Conservation (phyloP, 345 rosid genomes). For the Salix purpurea region DNA sequence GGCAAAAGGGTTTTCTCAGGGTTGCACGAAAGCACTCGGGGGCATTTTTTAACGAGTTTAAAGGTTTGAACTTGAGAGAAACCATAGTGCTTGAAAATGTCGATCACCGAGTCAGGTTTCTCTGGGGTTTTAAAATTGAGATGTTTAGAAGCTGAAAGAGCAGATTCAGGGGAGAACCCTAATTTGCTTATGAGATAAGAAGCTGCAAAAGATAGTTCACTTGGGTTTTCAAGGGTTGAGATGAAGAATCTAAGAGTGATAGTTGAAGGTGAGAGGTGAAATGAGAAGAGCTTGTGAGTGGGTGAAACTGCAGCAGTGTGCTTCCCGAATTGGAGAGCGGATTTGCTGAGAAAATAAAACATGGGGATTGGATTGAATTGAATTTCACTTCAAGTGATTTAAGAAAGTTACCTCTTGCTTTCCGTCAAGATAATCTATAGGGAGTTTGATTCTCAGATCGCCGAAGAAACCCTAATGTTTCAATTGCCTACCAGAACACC, state of each 20-base stretch:
- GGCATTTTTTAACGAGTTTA: not conserved
- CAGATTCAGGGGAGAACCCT: constrained; percentile 33
- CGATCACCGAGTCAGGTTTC: constrained; percentile 19
- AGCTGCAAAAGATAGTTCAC: constrained; percentile 17
- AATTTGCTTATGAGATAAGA: constrained; percentile 34
- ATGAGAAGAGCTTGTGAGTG: too few relatives aligned
- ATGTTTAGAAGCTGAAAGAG: constrained; percentile 13
- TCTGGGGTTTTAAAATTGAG: constrained; percentile 18
- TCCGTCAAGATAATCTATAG: too few relatives aligned
- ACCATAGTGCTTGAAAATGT: constrained; percentile 18
- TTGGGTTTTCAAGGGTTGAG: not conserved
- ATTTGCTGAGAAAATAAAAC: too few relatives aligned
- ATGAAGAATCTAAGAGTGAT: constrained; percentile 1
- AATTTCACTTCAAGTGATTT: too few relatives aligned
- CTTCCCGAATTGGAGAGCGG: too few relatives aligned
- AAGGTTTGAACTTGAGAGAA: constrained; percentile 28
- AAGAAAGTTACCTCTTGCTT: too few relatives aligned
- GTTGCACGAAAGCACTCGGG: not conserved
- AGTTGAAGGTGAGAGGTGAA: too few relatives aligned
- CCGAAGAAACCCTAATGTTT: too few relatives aligned
- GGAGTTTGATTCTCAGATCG: too few relatives aligned
- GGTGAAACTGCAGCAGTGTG: too few relatives aligned
- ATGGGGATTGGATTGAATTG: too few relatives aligned
- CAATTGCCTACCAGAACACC: too few relatives aligned
- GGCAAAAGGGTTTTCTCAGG: constrained; percentile 31